phyloP scores from a whole-genome alignment of 192 early-diverging fungal species.

The Lobosporangium transversale region DNA sequence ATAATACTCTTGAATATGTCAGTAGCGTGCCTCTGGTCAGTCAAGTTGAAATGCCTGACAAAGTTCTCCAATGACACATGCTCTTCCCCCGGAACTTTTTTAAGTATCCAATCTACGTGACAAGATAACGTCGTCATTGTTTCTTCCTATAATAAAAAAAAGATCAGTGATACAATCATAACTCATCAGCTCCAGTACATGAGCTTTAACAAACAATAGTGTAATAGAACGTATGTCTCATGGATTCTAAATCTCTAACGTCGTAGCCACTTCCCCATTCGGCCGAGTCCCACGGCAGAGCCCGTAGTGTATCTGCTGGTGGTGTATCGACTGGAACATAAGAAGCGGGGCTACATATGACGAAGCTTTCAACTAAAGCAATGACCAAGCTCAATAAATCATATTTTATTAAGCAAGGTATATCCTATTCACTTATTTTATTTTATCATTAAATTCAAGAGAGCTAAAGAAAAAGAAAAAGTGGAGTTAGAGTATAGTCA shows the following conservation, averaged over 20 bases:
- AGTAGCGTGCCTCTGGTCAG: background rate
- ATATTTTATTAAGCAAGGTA: too few relatives aligned
- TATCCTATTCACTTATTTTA: too few relatives aligned
- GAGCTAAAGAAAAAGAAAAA: too few relatives aligned
- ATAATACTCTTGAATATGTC: too few relatives aligned
- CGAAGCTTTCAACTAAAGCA: too few relatives aligned
- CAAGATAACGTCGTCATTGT: background rate
- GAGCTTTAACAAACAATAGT: background rate
- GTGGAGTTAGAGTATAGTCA: too few relatives aligned
- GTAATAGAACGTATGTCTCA: background rate
- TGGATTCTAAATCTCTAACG: too few relatives aligned
- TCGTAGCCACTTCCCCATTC: conserved; percentile 9
- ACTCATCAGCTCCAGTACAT: background rate
- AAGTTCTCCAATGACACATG: background rate
- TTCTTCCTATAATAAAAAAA: background rate
- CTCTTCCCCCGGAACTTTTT: background rate
- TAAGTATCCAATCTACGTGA: background rate
- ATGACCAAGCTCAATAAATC: too few relatives aligned
- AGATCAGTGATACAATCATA: background rate
- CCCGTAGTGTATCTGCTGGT: too few relatives aligned
- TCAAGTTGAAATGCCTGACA: background rate
- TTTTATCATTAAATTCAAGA: too few relatives aligned
- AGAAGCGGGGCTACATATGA: background rate
- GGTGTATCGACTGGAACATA: conserved; percentile 1
- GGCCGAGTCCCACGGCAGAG: conserved; percentile 1